phyloP scores from a whole-genome alignment of 2,329 filamentous ascomycete species.

The Fusarium kyushuense region DNA sequence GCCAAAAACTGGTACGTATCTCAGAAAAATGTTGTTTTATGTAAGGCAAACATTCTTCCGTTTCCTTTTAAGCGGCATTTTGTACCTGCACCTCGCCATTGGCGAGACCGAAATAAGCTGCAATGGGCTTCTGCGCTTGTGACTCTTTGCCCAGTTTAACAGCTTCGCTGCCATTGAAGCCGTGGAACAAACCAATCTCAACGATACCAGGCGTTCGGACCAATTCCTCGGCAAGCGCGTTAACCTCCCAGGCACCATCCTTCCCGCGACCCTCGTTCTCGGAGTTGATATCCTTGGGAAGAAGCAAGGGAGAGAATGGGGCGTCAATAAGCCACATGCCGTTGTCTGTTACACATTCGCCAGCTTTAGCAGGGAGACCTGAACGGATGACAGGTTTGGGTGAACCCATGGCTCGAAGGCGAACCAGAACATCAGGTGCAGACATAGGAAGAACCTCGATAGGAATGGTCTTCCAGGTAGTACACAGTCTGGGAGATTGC shows the following conservation, averaged over 20 bases:
- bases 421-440: conserved; percentile 79
- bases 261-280: conserved; percentile 64
- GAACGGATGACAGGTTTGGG: conserved; percentile 77
- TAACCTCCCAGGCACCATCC: conserved; percentile 81
- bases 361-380: conserved; percentile 80
- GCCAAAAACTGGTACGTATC: conserved; percentile 1
- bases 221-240: conserved; percentile 77
- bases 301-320: conserved; percentile 80
- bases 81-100: conserved; percentile 71
- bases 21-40: not conserved
- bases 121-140: conserved; percentile 89
- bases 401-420: conserved; percentile 79
- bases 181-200: conserved; percentile 91
- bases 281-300: conserved; percentile 64
- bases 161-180: conserved; percentile 79
- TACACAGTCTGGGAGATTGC: conserved; percentile 79
- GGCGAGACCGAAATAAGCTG: conserved; percentile 94
- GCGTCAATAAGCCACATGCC: conserved; percentile 89
- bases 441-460: conserved; percentile 93
- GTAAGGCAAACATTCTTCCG: not conserved
- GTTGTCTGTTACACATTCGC: conserved; percentile 74
- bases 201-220: conserved; percentile 88
- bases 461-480: conserved; percentile 85
- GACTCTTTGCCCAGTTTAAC: conserved; percentile 64
- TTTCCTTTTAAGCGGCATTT: conserved; percentile 37